phyloP scores from a whole-genome alignment of 306 rosid genomes.

The Ormosia semicastrata region DNA sequence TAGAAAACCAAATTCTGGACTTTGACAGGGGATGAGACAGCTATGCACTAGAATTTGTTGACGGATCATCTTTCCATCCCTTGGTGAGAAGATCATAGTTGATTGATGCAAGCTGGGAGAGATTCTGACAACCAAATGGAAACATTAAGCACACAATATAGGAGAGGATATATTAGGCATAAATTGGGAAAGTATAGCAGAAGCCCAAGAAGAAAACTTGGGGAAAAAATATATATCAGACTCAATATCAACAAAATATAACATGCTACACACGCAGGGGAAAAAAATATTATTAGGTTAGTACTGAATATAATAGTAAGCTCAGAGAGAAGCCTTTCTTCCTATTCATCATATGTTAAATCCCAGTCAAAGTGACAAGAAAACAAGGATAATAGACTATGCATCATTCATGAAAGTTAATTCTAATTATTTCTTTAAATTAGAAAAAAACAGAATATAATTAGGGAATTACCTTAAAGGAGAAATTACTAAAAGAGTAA shows the following conservation, averaged over 20 bases:
- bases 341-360: background rate
- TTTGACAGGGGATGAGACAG: slow-evolving; percentile 28
- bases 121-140: slow-evolving; percentile 73
- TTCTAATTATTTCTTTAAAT: background rate
- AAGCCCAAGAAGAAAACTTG: background rate
- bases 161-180: background rate
- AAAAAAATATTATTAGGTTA: background rate
- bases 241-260: slow-evolving; percentile 6
- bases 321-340: background rate
- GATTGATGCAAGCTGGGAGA: slow-evolving; percentile 99
- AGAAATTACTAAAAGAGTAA: slow-evolving; percentile 96
- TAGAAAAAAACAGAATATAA: background rate
- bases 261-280: background rate
- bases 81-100: slow-evolving; percentile 93
- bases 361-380: slow-evolving; percentile 6
- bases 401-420: slow-evolving; percentile 1
- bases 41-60: slow-evolving; percentile 56
- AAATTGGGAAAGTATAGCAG: background rate
- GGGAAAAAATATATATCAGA: background rate
- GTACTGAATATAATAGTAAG: background rate
- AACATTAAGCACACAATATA: background rate
- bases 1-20: slow-evolving; percentile 38
- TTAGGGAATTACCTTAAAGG: slow-evolving; percentile 73
- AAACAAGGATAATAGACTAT: background rate
- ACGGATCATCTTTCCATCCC: slow-evolving; percentile 84